Conservation (phyloP, 441 rosid species). For the Jatropha multifida region DNA sequence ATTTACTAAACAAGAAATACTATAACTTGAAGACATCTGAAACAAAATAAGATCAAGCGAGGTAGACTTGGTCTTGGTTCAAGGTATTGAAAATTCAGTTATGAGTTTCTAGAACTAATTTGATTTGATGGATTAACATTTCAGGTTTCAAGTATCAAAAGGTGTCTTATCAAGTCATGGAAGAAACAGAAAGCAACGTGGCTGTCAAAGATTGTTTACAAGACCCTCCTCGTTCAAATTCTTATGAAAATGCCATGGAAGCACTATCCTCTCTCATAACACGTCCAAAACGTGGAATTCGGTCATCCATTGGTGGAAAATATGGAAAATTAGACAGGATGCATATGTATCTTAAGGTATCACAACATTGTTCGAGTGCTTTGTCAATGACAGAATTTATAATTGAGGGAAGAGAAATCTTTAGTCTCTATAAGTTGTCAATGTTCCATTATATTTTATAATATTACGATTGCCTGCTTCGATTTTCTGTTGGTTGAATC, state of each 20-base stretch:
- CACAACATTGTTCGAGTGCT: constrained; percentile 5
- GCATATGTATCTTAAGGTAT: constrained; percentile 66
- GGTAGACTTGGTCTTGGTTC: constrained; percentile 8
- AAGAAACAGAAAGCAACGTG: constrained; percentile 30
- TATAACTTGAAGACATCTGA: neutral
- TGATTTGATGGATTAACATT: constrained; percentile 27
- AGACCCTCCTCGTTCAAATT: constrained; percentile 44
- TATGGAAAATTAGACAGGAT: constrained; percentile 64
- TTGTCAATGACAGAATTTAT: constrained; percentile 11
- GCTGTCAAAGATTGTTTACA: constrained; percentile 34
- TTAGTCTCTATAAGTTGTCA: neutral
- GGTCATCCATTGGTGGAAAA: constrained; percentile 34
- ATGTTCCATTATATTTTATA: neutral
- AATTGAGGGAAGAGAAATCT: neutral
- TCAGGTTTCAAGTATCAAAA: constrained; percentile 46
- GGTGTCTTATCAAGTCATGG: constrained; percentile 39
- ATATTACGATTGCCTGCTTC: neutral
- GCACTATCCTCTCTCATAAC: constrained; percentile 80
- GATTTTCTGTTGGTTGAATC: neutral
- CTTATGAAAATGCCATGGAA: constrained; percentile 83
- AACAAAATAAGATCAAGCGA: neutral
- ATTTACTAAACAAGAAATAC: neutral
- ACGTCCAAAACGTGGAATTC: constrained; percentile 59
- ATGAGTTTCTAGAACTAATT: constrained; percentile 10
- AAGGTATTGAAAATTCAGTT: constrained; percentile 3